Base-by-base conservation (phyloP, 495 filamentous ascomycete genomes). In the Penicillium alfredii region DNA sequence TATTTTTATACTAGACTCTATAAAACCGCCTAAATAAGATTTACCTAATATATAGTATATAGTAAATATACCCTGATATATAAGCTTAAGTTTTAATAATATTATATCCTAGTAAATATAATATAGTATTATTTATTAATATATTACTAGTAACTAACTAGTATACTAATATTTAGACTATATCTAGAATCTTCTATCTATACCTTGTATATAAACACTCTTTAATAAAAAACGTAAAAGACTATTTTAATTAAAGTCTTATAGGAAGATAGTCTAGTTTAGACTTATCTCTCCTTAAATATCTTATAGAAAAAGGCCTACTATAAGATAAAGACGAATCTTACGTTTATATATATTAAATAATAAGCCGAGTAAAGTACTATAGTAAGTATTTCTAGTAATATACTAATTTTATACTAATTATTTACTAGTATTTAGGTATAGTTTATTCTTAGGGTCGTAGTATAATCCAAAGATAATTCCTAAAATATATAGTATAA, bases 331-430 rank as follows among this genome's bases (percentile, higher is more conserved):
- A 6, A 4, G 6, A n/a, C 4, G 26, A 29, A 11, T 29, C 6
- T 4, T 29, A 12, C 11, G 4, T 4, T n/a, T n/a, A n/a, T n/a
- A 4, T 7, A 6, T 5, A 29, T 29, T 12, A n/a, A 29, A 11
- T 4, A 12, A 4, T 12, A 4, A 29, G 4, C n/a, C n/a, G n/a
- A n/a, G n/a, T n/a, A n/a, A n/a, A n/a, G n/a, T n/a, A n/a, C 10
- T 29, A 12, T 12, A 12, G 26, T 29, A 29, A 7, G 26, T n/a
- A 5, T 12, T 29, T 7, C 6, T 6, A 29, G 4, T n/a, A n/a
- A n/a, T 29, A n/a, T 29, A 29, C 26, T 29, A 29, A 12, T 29
- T n/a, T 29, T n/a, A 29, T 29, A n/a, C 11, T 7, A 29, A 12
- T 7, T 29, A 29, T 11, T 29, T n/a, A 29, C 26, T 29, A 29